phyloP scores from a whole-genome alignment of 768 basidiomycete species.

The Termitomyces sp. region DNA sequence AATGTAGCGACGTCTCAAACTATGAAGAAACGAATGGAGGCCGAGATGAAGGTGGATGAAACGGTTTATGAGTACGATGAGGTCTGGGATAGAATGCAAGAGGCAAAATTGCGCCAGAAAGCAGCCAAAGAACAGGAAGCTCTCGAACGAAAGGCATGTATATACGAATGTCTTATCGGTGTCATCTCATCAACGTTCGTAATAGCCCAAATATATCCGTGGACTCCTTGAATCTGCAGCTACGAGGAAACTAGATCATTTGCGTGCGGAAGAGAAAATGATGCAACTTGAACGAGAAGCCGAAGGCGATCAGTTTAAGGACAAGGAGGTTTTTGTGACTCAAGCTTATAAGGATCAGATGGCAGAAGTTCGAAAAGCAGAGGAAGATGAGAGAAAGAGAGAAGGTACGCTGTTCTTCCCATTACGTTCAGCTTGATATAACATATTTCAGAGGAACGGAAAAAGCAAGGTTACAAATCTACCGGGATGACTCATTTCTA shows the following conservation, averaged over 20 bases:
- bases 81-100: constrained; percentile 94
- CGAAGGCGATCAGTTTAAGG: constrained; percentile 90
- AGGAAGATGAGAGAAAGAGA: constrained; percentile 84
- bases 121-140: constrained; percentile 70
- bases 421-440: neutral
- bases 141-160: constrained; percentile 70
- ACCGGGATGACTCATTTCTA: constrained; percentile 87
- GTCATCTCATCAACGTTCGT: constrained; percentile 11
- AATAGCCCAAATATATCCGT: constrained; percentile 89
- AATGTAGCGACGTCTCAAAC: constrained; percentile 56
- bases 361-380: constrained; percentile 83
- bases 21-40: constrained; percentile 69
- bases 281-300: constrained; percentile 87
- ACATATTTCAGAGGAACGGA: constrained; percentile 46
- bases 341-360: constrained; percentile 97
- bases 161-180: neutral
- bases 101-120: constrained; percentile 70
- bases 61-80: constrained; percentile 95
- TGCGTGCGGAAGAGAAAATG: constrained; percentile 97
- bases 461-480: constrained; percentile 49
- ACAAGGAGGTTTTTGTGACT: constrained; percentile 97
- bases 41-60: constrained; percentile 71
- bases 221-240: constrained; percentile 74
- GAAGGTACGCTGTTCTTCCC: constrained; percentile 58
- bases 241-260: constrained; percentile 82